Evolutionary conservation across 805 yeast species (phyloP).

Genomic region (Metschnikowia baotianmanensis): DNA sequence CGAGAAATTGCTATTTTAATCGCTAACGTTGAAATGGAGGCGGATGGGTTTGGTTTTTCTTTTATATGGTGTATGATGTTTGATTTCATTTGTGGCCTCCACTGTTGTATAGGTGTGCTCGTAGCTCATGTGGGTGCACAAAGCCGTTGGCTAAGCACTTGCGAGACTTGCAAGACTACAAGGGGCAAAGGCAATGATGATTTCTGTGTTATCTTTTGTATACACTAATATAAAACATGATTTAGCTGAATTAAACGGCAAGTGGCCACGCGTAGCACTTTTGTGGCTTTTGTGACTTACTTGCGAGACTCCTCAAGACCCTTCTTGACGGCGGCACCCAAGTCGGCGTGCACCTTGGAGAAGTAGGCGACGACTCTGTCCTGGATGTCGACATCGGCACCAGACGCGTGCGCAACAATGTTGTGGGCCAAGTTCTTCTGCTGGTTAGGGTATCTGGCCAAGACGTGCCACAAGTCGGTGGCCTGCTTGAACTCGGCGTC

Average conservation of each 20-base stretch:
- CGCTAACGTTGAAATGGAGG: background rate
- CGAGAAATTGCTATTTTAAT: background rate
- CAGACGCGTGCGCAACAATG: slow-evolving; percentile 68
- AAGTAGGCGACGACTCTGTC: slow-evolving; percentile 78
- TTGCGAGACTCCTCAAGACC: slow-evolving; percentile 55
- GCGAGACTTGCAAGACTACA: too few relatives aligned
- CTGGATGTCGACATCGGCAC: slow-evolving; percentile 73
- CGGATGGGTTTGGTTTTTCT: too few relatives aligned
- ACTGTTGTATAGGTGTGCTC: too few relatives aligned
- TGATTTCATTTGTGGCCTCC: too few relatives aligned
- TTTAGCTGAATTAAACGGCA: background rate
- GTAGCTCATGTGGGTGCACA: too few relatives aligned
- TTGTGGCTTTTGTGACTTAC: slow-evolving; percentile 24
- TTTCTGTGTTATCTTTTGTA: background rate
- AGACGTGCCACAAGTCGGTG: slow-evolving; percentile 70
- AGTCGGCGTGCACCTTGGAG: slow-evolving; percentile 62
- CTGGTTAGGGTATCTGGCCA: slow-evolving; percentile 76
- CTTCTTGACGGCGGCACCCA: slow-evolving; percentile 65
- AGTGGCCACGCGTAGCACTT: too few relatives aligned
- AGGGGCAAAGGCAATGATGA: too few relatives aligned
- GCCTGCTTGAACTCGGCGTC: slow-evolving; percentile 82
- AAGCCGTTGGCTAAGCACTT: too few relatives aligned
- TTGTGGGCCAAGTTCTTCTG: slow-evolving; percentile 83
- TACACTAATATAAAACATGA: slow-evolving; percentile 6
- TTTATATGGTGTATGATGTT: background rate